Evolutionary conservation across 2,329 filamentous ascomycete genomes (phyloP).

Genomic region (Achaetomium macrosporum): DNA sequence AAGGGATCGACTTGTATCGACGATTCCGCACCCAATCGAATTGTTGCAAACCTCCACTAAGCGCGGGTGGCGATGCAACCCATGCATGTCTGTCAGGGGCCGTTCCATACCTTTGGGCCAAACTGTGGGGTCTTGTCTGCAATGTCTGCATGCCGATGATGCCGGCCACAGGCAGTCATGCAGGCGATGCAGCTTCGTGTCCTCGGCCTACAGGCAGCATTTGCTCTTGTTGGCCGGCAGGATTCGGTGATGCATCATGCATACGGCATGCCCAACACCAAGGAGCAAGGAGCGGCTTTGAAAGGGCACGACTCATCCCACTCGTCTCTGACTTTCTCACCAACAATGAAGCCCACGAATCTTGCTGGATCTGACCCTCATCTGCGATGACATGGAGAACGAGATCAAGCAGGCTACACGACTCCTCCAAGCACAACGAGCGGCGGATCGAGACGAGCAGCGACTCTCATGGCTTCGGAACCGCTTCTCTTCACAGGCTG

Average conservation of each 20-base stretch:
- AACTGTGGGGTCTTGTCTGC: not conserved
- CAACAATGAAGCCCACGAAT: not conserved
- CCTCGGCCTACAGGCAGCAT: not conserved
- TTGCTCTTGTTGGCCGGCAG: not conserved
- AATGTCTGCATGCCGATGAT: not conserved
- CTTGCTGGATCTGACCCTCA: not conserved
- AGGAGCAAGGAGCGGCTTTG: not conserved
- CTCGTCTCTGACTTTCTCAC: not conserved
- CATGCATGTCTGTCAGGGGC: not conserved
- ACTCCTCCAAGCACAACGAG: constrained; percentile 21
- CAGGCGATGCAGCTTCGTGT: constrained; percentile 3
- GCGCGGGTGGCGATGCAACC: not conserved
- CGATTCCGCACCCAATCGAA: not conserved
- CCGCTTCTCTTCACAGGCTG: constrained; percentile 17
- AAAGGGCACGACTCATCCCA: not conserved
- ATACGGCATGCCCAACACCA: not conserved
- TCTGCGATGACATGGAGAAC: constrained; percentile 18
- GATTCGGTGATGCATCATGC: not conserved
- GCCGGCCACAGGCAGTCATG: not conserved
- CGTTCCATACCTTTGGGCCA: constrained; percentile 1
- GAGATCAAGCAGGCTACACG: constrained; percentile 20
- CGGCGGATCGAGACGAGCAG: constrained; percentile 15
- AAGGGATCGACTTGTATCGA: not conserved
- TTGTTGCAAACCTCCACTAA: not conserved
- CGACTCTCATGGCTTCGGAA: constrained; percentile 18